Evolutionary conservation across 2,329 filamentous ascomycete species (phyloP).

Genomic region (Apiospora hydei): DNA sequence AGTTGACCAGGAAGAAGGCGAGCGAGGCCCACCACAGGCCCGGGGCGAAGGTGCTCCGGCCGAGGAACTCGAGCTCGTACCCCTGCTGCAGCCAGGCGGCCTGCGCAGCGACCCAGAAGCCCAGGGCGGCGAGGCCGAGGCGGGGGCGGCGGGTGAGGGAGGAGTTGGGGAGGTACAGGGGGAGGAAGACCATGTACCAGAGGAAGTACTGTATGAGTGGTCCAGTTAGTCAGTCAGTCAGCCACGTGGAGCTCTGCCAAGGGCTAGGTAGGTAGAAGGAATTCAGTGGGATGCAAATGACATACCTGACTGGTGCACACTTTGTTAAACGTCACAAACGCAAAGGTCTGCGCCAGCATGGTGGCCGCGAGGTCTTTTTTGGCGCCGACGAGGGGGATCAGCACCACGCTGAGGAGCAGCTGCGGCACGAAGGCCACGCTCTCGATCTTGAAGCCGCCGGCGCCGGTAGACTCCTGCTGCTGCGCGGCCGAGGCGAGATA

Average conservation of each 20-base stretch:
- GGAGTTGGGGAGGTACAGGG: conserved; percentile 86
- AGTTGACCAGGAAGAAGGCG: conserved; percentile 84
- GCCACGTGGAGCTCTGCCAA: neutral
- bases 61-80: conserved; percentile 80
- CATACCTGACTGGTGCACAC: conserved; percentile 96
- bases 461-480: too few relatives aligned
- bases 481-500: conserved; percentile 77
- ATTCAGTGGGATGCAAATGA: conserved; percentile 17
- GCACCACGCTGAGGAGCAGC: conserved; percentile 77
- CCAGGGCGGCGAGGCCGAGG: conserved; percentile 70
- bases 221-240: neutral
- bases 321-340: conserved; percentile 98
- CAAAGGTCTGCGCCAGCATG: conserved; percentile 95
- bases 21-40: conserved; percentile 81
- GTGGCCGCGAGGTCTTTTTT: conserved; percentile 82
- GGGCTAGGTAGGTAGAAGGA: neutral
- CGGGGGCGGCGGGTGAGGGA: conserved; percentile 68
- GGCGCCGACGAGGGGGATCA: conserved; percentile 78
- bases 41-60: conserved; percentile 82
- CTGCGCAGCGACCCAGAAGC: conserved; percentile 80
- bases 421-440: conserved; percentile 90
- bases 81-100: conserved; percentile 78
- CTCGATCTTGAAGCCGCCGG: conserved; percentile 61
- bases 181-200: conserved; percentile 95
- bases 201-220: conserved; percentile 86